These are phyloP conservation scores for Rhodosporidiobolus sp. DNA, from an alignment of 768 basidiomycete genomes.

Conservation along the genomic window DNA sequence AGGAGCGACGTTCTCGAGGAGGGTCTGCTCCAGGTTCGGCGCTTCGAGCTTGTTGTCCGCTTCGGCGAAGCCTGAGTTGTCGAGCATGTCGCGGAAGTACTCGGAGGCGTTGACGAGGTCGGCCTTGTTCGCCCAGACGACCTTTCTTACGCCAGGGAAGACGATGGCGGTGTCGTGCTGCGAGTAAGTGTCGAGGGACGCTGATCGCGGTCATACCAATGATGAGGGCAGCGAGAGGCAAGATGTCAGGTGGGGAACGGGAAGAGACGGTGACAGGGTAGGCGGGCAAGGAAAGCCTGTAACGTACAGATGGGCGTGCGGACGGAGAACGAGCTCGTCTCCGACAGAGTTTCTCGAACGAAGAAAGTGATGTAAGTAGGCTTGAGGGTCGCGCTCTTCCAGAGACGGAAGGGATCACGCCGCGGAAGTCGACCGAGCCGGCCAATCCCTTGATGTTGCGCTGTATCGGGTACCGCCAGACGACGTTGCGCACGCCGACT, in stretches of 20 bases:
- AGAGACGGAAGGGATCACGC: not conserved
- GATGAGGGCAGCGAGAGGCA: not conserved
- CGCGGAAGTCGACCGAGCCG: not conserved
- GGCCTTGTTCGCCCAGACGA: not conserved
- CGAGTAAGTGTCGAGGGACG: not conserved
- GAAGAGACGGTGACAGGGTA: too few species aligned
- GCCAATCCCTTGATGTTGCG: not conserved
- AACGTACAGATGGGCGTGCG: not conserved
- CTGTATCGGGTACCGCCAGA: not conserved
- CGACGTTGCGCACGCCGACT: not conserved
- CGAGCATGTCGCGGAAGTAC: not conserved
- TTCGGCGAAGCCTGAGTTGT: not conserved
- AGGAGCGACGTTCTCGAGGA: not conserved
- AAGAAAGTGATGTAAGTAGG: not conserved
- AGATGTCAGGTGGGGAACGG: not conserved
- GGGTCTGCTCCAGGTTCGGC: not conserved
- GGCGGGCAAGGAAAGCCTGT: too few species aligned
- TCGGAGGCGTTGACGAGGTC: not conserved
- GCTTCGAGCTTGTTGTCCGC: not conserved
- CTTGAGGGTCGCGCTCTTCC: not conserved
- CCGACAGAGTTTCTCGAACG: not conserved
- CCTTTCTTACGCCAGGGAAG: not conserved
- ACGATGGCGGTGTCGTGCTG: not conserved
- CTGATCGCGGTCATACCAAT: not conserved
- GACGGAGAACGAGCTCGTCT: too few species aligned